phyloP scores from a whole-genome alignment of 306 rosid species.

The Inga oerstediana region DNA sequence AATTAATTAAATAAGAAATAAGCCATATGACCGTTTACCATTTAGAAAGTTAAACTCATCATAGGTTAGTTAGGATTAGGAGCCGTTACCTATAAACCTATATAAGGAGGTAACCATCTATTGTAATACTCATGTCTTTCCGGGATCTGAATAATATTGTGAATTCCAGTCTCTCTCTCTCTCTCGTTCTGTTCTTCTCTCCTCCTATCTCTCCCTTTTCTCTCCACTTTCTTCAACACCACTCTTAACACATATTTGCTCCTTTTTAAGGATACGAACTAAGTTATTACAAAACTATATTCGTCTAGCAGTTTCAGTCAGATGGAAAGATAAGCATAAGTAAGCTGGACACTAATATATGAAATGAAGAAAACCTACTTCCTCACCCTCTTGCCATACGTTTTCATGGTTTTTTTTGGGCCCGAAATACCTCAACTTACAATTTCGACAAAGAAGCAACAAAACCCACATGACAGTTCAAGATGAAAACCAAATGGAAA shows the following conservation, averaged over 20 bases:
- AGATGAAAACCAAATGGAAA: neutral
- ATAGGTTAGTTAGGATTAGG: too few species aligned
- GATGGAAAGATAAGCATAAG: neutral
- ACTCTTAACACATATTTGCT: neutral
- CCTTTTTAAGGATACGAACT: neutral
- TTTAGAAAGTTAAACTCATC: too few species aligned
- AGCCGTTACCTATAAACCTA: too few species aligned
- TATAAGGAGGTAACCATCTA: too few species aligned
- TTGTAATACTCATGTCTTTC: too few species aligned
- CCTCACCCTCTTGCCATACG: neutral
- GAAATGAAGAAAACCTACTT: neutral
- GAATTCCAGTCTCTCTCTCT: too few species aligned
- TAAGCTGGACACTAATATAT: neutral
- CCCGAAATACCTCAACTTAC: neutral
- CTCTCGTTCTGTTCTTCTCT: too few species aligned
- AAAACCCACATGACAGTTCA: neutral
- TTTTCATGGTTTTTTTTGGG: neutral
- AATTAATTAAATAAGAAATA: too few species aligned
- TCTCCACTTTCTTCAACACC: too few species aligned
- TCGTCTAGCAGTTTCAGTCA: neutral
- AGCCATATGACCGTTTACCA: too few species aligned
- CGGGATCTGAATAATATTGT: too few species aligned
- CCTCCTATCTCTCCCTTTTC: too few species aligned
- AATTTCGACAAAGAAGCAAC: neutral
- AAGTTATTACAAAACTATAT: neutral